Base-by-base conservation (phyloP, 2,329 filamentous ascomycete species). In the Aspergillus pseudoglaucus region DNA sequence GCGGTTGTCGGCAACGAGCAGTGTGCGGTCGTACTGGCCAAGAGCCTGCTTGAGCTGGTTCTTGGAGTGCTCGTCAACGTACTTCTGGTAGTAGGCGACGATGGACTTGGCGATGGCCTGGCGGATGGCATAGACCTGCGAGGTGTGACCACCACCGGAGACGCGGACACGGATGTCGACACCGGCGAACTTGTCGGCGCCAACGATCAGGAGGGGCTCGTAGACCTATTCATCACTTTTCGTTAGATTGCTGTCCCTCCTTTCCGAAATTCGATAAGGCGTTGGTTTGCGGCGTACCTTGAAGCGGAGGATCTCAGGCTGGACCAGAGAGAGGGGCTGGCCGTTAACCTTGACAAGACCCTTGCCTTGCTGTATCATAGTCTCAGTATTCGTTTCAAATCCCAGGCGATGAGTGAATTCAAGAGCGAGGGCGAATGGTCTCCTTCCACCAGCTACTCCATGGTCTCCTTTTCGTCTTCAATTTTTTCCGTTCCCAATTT, bases 21-120 rank as follows among this genome's bases (percentile, higher is more conserved):
- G 86, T 73, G 90, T 95, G 71, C 90, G 85, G 82, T 95, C 90
- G 82, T 91, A 98, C 75, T 90, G 84, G 70, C 91, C 88, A 65
- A 98, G 85, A 63, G 88, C 88, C 79, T 91, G 87, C 89, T 97
- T 98, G 71, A 98, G 84, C 78, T 90, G 82, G 85, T 97, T 96
- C 88, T 98, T 98, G 81, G 87, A 89, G 87, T 97, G 90, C 87
- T 98, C 93, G 73, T 98, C 93, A 77, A 97, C 89, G 80, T 85
- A 98, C 84, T 98, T 96, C 81, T 96, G 91, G 87, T 96, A 97
- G 87, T 96, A 96, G 76, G 90, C 87, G 70, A 95, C 85, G 73
- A 95, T 88, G 68, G 86, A 87, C 85, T 97, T 98, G 80, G 90
- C 85, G 72, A 98, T 97, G 68, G 93, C 91, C 81, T 98, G 93